These are phyloP conservation scores for Mortierella sp. DNA, from an alignment of 371 early-diverging fungal genomes.

Conservation along the genomic window DNA sequence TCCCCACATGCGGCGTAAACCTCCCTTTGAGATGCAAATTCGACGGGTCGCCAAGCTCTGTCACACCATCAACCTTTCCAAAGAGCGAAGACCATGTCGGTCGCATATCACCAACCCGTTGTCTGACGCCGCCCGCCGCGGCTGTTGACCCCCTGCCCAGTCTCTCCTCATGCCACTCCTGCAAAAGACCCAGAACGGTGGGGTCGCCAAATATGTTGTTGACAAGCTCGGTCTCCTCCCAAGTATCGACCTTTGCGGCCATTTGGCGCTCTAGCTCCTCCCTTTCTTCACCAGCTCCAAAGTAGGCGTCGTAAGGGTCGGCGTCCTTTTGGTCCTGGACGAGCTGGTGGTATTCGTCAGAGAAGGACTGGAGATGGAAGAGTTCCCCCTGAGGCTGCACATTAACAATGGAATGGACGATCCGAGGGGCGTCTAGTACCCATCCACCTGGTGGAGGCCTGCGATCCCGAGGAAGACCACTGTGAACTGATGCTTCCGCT, in stretches of 20 bases:
- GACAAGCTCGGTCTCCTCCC: conserved; percentile 19
- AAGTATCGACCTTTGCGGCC: conserved; percentile 22
- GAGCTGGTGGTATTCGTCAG: conserved; percentile 12
- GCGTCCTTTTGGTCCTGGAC: conserved; percentile 23
- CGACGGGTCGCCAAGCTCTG: conserved; percentile 34
- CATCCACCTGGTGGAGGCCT: conserved; percentile 10
- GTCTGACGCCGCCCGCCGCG: not conserved
- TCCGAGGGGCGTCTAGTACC: not conserved
- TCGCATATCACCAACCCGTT: conserved; percentile 2
- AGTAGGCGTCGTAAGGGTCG: conserved; percentile 37
- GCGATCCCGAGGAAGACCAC: conserved; percentile 9
- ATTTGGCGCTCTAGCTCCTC: conserved; percentile 23
- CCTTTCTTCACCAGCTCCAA: conserved; percentile 4
- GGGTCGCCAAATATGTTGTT: conserved; percentile 42
- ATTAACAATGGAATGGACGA: conserved; percentile 18
- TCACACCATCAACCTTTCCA: conserved; percentile 29
- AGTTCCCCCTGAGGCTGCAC: conserved; percentile 32
- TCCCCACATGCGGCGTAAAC: not conserved
- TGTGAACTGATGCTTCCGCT: conserved; percentile 8
- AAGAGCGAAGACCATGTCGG: conserved; percentile 45
- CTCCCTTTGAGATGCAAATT: conserved; percentile 19
- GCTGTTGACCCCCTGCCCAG: not conserved
- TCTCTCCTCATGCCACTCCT: conserved; percentile 35
- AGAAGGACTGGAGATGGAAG: conserved; percentile 23
- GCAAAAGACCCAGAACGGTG: conserved; percentile 32